Base-by-base conservation (phyloP, 2,329 filamentous ascomycete species). In the Keithomyces neogunnii region DNA sequence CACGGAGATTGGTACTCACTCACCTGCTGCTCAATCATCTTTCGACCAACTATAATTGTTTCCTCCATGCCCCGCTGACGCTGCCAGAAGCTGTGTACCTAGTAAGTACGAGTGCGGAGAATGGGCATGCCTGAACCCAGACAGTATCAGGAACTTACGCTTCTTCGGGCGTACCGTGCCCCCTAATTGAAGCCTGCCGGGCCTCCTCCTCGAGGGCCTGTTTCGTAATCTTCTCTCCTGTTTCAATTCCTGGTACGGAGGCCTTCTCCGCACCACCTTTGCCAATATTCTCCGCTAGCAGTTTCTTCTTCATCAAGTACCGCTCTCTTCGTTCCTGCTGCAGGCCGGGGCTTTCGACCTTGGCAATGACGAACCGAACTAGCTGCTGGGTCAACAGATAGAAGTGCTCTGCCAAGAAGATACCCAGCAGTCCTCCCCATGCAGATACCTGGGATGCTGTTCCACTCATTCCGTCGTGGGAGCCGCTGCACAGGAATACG, bases 361-460 rank as follows among this genome's bases (percentile, higher is more conserved):
- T 93, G 53, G 75, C 76, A 59, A 99, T 80, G 3, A 84, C 83
- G 49, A 82, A 79, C 40, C 85, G 81, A 4, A 96, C 86, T 1
- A 76, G 78, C 55, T 85, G 77, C 60, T 91, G 85, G 2, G 88
- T 78, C 2, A 84, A 73, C n/a, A 99, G 80, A 66, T 95, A 97
- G 13, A 91, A 71, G 64, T 99, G 92, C 65, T 99, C 93, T 0
- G 89, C 84, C 59, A 95, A 80, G 59, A 97, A 80, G 51, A 99
- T 85, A 26, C 84, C 82, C 19, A 96, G 73, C 4, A 99, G 77
- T 3, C 96, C 73, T 0, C 84, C 88, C 86, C 89, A 95, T 11
- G 77, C 84, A 51, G 82, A 84, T 62, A 96, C 86, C 45, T 82
- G 79, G 44, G 80, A 81, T 0, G 86, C 84, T 13, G 78, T 78